A percentile compares a stretch with the other conserved stretches of the same genome.
These are phyloP conservation scores for Carex myosuroides DNA, from an alignment of 176 grass and related monocot species.

Conservation along the genomic window DNA sequence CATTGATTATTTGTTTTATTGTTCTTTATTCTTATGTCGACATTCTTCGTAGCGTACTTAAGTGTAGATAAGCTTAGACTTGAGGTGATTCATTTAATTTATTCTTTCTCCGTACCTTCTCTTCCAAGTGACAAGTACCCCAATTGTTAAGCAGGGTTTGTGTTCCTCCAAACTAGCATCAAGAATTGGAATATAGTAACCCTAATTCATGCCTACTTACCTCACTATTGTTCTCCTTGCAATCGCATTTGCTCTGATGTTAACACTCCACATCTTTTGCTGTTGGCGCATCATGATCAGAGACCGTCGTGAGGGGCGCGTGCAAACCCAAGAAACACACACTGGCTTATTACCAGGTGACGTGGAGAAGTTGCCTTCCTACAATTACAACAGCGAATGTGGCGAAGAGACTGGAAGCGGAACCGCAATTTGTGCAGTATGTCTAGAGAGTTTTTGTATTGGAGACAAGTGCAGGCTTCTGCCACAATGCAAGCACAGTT, in stretches of 20 bases:
- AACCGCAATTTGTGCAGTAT: constrained; percentile 40
- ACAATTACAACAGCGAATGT: constrained; percentile 17
- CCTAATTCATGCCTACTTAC: not conserved
- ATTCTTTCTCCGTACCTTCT: too few species aligned
- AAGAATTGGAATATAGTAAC: not conserved
- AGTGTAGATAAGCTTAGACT: too few species aligned
- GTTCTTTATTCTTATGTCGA: too few species aligned
- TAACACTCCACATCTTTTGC: not conserved
- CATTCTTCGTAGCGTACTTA: too few species aligned
- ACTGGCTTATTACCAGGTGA: constrained; percentile 33
- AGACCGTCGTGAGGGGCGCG: not conserved
- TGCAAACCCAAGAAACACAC: not conserved
- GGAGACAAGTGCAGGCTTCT: constrained; percentile 47
- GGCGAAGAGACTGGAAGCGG: not conserved
- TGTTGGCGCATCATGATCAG: not conserved
- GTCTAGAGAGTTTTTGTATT: constrained; percentile 38
- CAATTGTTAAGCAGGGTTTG: too few species aligned
- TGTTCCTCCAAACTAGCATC: not conserved
- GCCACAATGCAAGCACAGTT: constrained; percentile 54
- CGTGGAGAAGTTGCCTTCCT: constrained; percentile 35
- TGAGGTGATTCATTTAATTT: too few species aligned
- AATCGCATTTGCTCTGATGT: not conserved
- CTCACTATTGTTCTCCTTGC: not conserved
- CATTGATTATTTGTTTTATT: too few species aligned
- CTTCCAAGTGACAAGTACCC: too few species aligned